These are phyloP conservation scores for Neocallimastix lanati DNA, from an alignment of 192 early-diverging fungal species.

Conservation along the genomic window DNA sequence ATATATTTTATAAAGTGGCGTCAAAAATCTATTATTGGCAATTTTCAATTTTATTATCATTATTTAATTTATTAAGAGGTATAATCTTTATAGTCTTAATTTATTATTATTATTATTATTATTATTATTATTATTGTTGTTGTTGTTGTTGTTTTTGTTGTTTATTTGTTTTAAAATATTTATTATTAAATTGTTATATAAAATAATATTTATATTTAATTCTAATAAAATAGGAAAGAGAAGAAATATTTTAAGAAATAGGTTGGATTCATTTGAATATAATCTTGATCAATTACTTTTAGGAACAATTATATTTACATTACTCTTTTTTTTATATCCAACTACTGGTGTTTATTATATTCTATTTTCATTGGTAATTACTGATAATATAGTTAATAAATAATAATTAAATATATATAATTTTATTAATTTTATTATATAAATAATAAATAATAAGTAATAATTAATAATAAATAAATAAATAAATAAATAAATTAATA, in stretches of 20 bases:
- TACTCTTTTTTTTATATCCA: slow-evolving; percentile 86
- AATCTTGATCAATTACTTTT: slow-evolving; percentile 85
- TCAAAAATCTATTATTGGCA: slow-evolving; percentile 89
- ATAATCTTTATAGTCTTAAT: slow-evolving; percentile 2
- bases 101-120: not conserved
- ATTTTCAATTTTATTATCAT: slow-evolving; percentile 55
- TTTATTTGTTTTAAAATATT: not conserved
- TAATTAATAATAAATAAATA: no score
- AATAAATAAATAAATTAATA: no score
- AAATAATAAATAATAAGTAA: no score
- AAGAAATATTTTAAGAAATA: slow-evolving; percentile 67
- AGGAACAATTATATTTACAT: slow-evolving; percentile 81
- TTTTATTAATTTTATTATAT: no score
- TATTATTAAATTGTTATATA: no score
- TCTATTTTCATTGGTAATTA: slow-evolving; percentile 68
- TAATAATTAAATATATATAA: no score
- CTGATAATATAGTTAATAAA: no score
- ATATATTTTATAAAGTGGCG: slow-evolving; percentile 89
- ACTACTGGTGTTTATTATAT: slow-evolving; percentile 87
- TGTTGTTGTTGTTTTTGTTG: no score
- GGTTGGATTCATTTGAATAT: slow-evolving; percentile 87
- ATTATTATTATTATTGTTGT: no score
- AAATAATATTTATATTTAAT: no score
- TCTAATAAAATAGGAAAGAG: slow-evolving; percentile 54
- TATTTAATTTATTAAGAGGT: slow-evolving; percentile 87